Base-by-base conservation (phyloP, 176 grass and related monocot species). In the Oryza rufipogon region DNA sequence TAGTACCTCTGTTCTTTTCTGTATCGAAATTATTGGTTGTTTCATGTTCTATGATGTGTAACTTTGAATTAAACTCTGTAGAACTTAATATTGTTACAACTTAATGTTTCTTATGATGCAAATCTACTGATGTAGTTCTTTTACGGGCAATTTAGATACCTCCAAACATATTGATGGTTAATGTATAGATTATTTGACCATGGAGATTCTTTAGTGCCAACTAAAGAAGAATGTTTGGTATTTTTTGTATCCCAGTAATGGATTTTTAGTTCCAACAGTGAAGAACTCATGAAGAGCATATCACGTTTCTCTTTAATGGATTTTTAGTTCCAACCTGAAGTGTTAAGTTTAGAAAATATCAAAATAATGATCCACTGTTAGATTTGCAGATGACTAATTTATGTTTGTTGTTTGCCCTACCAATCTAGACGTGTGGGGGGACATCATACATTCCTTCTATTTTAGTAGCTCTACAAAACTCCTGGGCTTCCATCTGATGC, bases 201-300 rank as follows among this genome's bases (percentile, higher is more conserved):
- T 16, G 63, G 11, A 46, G 20, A 49, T 65, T 65, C 42, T 48
- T 14, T 74, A 74, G 15, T 65, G 30, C 28, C 46, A 81, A 14
- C 2, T 16, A 81, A 80, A 69, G 8, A 41, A 4, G 3, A 38
- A 51, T 7, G 16, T 8, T 41, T 4, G 78, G 19, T 7, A 8
- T 81, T 71, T 73, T 74, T 41, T 65, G 41, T 46, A 48, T 48
- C 12, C 65, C 12, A 20, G 64, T 74, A 83, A 64, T 28, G 46
- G 28, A 33, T 38, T 22, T 60, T 60, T n/a, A 39, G 9, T 75
- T 66, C 9, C 9, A n/a, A 34, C 70, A 2, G 34, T 82, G 34
- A 20, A 45, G 52, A 72, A 5, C 47, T 6, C 30, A 39, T 7
- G 1, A 58, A 71, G 47, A 70, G 30, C 32, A 60, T 60, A 34